Evolutionary conservation across 1,284 basidiomycete species (phyloP), one percentile per base, ranked within the genome.

Genomic region (Porodaedalea pini): DNA sequence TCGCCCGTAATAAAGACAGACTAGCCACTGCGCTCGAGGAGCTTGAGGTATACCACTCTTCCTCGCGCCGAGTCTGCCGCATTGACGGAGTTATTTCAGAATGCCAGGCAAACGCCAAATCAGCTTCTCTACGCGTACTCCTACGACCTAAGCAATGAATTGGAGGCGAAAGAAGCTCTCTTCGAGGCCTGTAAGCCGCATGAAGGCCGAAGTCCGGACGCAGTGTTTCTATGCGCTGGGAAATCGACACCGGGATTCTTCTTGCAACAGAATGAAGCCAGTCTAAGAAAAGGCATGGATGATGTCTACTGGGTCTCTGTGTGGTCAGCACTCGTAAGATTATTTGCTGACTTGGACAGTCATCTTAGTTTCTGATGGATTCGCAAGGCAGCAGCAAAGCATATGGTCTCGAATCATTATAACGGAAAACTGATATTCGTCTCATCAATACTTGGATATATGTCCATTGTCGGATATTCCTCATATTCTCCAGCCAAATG

Each of bases 401-500:
- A 78, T 54, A 92, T 96, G 86, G 83, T 83, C 13, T 74, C 75
- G 45, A 74, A 79, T 40, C 73, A 75, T 25, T 73, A 75, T n/a
- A 77, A 80, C 52, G 79, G 79, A 41, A 90, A 89, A 66, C 86
- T 98, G 57, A 78, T 93, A 3, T 83, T 98, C 51, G 84, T 92
- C 17, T 86, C 86, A 5, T 94, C 92, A 0, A 80, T 87, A n/a
- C 71, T 96, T 11, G 90, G 87, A 0, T 85, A 88, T 64, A 88
- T 94, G 75, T 81, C 85, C 0, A 78, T 98, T 49, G 75, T 90
- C 17, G 95, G 96, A 0, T 98, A 90, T 66, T 78, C 88, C 2
- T 81, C 87, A 1, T 98, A 99, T 69, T 77, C 90, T 0, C 93
- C 95, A 0, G 89, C 85, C 49, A 98, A 98, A 70, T 88, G 90